A percentile compares a stretch with the other conserved stretches of the same genome.
phyloP scores from a whole-genome alignment of 805 yeast genomes.

The Candida jianshihensis region DNA sequence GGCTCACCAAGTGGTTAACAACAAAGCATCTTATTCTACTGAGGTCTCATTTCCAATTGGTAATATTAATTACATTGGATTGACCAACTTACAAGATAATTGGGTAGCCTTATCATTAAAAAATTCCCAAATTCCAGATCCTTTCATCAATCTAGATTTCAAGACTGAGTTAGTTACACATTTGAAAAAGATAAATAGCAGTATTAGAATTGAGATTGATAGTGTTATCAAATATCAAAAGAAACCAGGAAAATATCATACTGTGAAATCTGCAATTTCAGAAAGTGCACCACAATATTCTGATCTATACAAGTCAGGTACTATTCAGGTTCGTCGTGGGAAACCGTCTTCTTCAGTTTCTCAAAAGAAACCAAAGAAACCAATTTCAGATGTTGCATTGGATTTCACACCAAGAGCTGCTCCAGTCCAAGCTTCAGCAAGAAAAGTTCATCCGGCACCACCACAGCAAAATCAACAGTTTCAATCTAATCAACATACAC shows the following conservation, averaged over 20 bases:
- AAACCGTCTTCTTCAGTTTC: conserved; percentile 66
- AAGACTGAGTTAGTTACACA: conserved; percentile 86
- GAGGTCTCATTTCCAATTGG: conserved; percentile 60
- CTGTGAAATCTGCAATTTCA: conserved; percentile 62
- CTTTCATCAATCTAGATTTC: conserved; percentile 71
- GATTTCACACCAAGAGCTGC: conserved; percentile 24
- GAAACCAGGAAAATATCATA: conserved; percentile 77
- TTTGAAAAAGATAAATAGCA: conserved; percentile 52
- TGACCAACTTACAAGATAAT: conserved; percentile 80
- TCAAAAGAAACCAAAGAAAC: conserved; percentile 69
- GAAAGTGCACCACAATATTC: conserved; percentile 56
- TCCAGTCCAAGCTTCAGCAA: conserved; percentile 6
- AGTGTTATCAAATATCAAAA: conserved; percentile 76
- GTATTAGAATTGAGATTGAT: conserved; percentile 58
- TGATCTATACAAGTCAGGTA: conserved; percentile 83
- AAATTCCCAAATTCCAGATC: conserved; percentile 53
- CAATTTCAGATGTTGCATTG: conserved; percentile 18
- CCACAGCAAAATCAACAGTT: conserved; percentile 17
- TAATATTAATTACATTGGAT: conserved; percentile 52
- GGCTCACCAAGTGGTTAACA: conserved; percentile 64
- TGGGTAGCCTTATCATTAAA: conserved; percentile 64
- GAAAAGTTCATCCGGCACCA: conserved; percentile 23
- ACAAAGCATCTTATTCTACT: conserved; percentile 47
- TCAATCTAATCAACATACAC: conserved; percentile 16
- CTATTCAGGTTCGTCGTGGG: conserved; percentile 76